Conservation (phyloP, 208 protist species). For the Borovskyia barvae region DNA sequence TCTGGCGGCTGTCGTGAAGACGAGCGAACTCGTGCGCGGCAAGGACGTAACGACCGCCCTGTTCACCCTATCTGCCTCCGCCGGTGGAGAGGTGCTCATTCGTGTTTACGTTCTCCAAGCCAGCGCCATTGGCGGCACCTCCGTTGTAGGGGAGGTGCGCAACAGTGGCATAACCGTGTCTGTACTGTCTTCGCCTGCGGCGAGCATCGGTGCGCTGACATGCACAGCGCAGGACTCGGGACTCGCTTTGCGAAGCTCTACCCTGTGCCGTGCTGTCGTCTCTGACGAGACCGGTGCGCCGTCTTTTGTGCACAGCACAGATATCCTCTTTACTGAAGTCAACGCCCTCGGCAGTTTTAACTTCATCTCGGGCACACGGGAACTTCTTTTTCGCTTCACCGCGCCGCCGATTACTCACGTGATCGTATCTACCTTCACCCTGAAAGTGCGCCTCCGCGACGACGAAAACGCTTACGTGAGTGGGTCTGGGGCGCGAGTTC, state of each 20-base stretch:
- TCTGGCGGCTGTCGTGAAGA: conserved; percentile 17
- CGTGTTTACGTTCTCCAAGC: conserved; percentile 22
- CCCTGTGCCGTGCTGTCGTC: conserved; percentile 26
- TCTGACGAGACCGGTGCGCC: conserved; percentile 24
- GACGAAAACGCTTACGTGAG: neutral
- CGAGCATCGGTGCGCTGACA: conserved; percentile 27
- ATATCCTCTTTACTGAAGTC: conserved; percentile 38
- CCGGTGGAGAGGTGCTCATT: conserved; percentile 29
- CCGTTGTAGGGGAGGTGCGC: conserved; percentile 17
- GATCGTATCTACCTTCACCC: conserved; percentile 22
- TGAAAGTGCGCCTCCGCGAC: conserved; percentile 21
- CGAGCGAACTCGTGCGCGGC: conserved; percentile 18
- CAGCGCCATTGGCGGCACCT: neutral
- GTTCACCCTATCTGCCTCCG: conserved; percentile 33
- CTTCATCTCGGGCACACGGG: conserved; percentile 29
- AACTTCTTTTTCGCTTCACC: conserved; percentile 43
- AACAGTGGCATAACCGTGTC: conserved; percentile 37
- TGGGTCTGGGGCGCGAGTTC: conserved; percentile 3
- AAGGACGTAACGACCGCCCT: conserved; percentile 34
- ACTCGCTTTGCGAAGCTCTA: conserved; percentile 33
- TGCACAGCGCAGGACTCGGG: conserved; percentile 25
- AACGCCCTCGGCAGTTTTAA: conserved; percentile 33
- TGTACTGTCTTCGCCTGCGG: conserved; percentile 33
- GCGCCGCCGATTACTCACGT: conserved; percentile 12
- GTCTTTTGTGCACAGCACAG: conserved; percentile 29